Evolutionary conservation across 2,329 filamentous ascomycete genomes (phyloP).

Genomic region (Penicillium hesseltinei): DNA sequence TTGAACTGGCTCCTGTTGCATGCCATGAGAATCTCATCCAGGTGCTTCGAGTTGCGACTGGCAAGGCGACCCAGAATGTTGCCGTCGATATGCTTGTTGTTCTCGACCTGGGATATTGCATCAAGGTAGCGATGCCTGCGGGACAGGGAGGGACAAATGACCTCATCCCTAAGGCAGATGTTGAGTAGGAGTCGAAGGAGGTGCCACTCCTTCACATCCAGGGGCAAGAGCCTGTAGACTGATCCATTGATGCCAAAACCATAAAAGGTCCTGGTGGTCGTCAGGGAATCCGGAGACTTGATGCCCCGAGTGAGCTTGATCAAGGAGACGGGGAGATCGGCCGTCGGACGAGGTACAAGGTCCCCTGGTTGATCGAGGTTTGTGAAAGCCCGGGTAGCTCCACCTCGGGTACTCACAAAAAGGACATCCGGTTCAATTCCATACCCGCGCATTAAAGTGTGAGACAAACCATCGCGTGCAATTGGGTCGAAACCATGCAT

Average conservation of each 20-base stretch:
- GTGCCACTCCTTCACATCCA: conserved; percentile 62
- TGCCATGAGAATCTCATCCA: conserved; percentile 32
- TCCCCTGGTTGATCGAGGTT: conserved; percentile 23
- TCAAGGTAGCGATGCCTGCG: conserved; percentile 26
- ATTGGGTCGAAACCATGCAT: conserved; percentile 36
- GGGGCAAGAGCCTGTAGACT: conserved; percentile 65
- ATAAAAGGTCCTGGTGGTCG: conserved; percentile 51
- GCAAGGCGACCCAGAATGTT: conserved; percentile 61
- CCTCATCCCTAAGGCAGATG: conserved; percentile 53
- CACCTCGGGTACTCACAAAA: conserved; percentile 52
- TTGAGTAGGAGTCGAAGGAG: conserved; percentile 73
- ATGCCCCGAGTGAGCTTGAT: conserved; percentile 29
- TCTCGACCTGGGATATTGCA: conserved; percentile 41
- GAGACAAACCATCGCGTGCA: conserved; percentile 34
- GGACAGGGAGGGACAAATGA: conserved; percentile 52
- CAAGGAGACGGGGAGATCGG: conserved; percentile 36
- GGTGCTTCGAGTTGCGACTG: conserved; percentile 38
- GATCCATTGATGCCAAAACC: conserved; percentile 69
- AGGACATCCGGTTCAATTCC: conserved; percentile 46
- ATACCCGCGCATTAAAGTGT: conserved; percentile 33
- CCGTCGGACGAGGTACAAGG: conserved; percentile 33
- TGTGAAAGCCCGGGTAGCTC: conserved; percentile 47
- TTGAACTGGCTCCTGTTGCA: background rate
- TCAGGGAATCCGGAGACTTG: conserved; percentile 15
- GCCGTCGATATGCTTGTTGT: conserved; percentile 64